phyloP scores from a whole-genome alignment of 306 rosid species.

The Fagus crenata region DNA sequence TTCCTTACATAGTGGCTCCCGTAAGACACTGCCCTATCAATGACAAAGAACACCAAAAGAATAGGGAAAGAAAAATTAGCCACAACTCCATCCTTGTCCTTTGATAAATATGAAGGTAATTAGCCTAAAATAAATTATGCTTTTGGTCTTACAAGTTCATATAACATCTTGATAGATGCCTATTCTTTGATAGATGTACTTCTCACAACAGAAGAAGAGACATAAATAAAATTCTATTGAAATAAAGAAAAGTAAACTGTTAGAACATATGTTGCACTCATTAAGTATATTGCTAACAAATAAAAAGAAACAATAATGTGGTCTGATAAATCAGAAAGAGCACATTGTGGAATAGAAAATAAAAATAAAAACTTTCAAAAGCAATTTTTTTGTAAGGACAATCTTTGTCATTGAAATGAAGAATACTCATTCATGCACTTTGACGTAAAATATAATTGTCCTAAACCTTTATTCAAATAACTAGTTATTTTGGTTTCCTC shows the following conservation, averaged over 20 bases:
- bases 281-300: neutral
- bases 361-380: neutral
- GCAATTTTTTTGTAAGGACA: neutral
- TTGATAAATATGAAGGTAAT: neutral
- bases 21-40: neutral
- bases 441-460: no score
- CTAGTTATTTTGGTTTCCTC: no score
- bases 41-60: neutral
- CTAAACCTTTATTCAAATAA: no score
- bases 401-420: neutral
- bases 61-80: neutral
- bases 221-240: neutral
- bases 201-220: neutral
- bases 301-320: neutral
- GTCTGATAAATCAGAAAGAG: neutral
- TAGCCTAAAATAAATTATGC: neutral
- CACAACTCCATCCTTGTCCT: neutral
- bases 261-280: neutral
- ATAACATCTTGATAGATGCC: no score
- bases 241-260: neutral
- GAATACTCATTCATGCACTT: neutral
- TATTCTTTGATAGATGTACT: no score
- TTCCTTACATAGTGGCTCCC: slow-evolving; percentile 1
- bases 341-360: neutral
- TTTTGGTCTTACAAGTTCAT: neutral